Base-by-base conservation (phyloP, 371 early-diverging fungal genomes). In the Rhizopus microsporus region DNA sequence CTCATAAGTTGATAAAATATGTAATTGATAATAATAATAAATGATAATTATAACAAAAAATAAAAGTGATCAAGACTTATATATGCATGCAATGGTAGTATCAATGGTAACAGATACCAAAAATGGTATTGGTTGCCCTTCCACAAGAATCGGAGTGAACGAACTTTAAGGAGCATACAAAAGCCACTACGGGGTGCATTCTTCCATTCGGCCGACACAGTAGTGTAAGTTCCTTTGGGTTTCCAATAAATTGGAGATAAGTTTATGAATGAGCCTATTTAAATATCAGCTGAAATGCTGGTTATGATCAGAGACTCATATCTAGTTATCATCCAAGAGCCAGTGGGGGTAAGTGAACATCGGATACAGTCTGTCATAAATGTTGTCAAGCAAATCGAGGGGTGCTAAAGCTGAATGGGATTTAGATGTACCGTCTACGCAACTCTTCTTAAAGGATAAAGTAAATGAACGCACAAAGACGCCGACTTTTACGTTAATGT, bases 361-460 rank as follows among this genome's bases (percentile, higher is more conserved):
- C 29, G 6, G 46, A 46, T 46, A 15, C 46, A 46, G 29, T 6
- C 23, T 5, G 16, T 29, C 29, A 29, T 46, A 9, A 12, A 46
- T 15, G 5, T 4, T 56, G 12, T 42, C 51, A 15, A 44, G 35
- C 16, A 65, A 62, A 34, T 42, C 34, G 10, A 29, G 47, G 23
- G 49, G 15, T 40, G 13, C 40, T 47, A 33, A 48, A 43, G 16
- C 32, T 12, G 40, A 56, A 5, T 65, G 66, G 66, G 48, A 56
- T 37, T 5, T 42, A 6, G 42, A 13, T 23, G 29, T 65, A 8
- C 57, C 63, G 12, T 42, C 51, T 32, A 47, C 49, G 1, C 66
- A 65, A 40, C 51, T 50, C 8, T 33, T 15, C n/a, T 40, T 54
- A 15, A 65, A 65, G 38, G n/a, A 0, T 5, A 65, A 48, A 46